Evolutionary conservation across 139 green algal genomes (phyloP), one percentile per base, ranked within the genome.

Genomic region (Astrephomene gubernaculifera): DNA sequence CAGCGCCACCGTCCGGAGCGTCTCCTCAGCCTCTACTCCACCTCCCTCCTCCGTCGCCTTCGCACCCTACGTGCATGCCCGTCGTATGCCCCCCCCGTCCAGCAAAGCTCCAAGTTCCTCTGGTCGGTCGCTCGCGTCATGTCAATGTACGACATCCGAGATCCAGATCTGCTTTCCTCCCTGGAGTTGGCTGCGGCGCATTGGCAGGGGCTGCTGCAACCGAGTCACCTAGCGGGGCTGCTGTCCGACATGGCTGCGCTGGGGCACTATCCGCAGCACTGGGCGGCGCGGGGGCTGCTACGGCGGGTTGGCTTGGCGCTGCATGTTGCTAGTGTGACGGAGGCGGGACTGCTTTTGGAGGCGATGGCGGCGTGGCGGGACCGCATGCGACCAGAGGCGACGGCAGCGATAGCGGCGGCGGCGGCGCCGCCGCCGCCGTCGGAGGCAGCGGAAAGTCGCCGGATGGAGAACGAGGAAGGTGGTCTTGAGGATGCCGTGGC

Each of bases 331-430:
- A 44, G 10, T 35, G 19, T 64, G 17, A 45, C 39, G 12, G 60
- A 83, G 60, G 39, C 60, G 4, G 60, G 25, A 0, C 60, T 72
- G 31, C 60, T 83, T 2, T 4, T 73, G 60, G 39, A 44, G 60
- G 76, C 76, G 38, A 12, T 83, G 39, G 76, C 60, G 60, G 29
- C 31, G 60, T 83, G 76, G 76, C 27, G 57, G 60, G 14, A 8
- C 43, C 8, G 61, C 36, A n/a, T 83, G 60, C 1, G n/a, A n/a
- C n/a, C n/a, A n/a, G n/a, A n/a, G n/a, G n/a, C n/a, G n/a, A n/a
- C n/a, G n/a, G n/a, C n/a, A n/a, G n/a, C n/a, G n/a, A n/a, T n/a
- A n/a, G n/a, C n/a, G n/a, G n/a, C n/a, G n/a, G 21, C 35, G 24
- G 38, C 24, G 36, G 1, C 35, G 54, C 49, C 0, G 57, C 3